phyloP scores from a whole-genome alignment of 2,329 filamentous ascomycete genomes.

The Metarhizium humberi region DNA sequence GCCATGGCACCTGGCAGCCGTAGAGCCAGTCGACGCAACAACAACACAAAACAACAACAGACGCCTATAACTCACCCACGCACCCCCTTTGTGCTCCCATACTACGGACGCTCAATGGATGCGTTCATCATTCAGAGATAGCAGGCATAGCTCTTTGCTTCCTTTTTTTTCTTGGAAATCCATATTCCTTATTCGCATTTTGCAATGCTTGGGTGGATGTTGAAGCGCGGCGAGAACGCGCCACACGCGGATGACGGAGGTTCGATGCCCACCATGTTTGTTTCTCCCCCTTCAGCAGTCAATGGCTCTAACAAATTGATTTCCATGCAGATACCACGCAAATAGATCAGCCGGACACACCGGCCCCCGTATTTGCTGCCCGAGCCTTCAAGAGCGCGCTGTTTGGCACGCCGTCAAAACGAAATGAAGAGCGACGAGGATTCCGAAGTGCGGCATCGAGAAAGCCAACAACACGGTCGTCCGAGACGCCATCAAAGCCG shows the following conservation, averaged over 20 bases:
- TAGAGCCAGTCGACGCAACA: neutral
- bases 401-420: slow-evolving; percentile 47
- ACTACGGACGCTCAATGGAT: neutral
- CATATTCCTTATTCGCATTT: neutral
- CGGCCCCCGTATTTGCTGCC: slow-evolving; percentile 57
- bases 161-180: neutral
- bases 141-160: neutral
- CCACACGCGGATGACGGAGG: slow-evolving; percentile 19
- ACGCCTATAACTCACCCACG: neutral
- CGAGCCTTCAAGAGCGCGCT: slow-evolving; percentile 55
- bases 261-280: neutral
- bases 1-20: no score
- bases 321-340: slow-evolving; percentile 30
- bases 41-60: neutral
- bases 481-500: slow-evolving; percentile 39
- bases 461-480: slow-evolving; percentile 14
- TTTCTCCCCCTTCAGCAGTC: neutral
- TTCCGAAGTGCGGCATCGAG: slow-evolving; percentile 15
- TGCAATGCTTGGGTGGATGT: slow-evolving; percentile 51
- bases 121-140: neutral
- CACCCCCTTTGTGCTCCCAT: neutral
- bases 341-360: slow-evolving; percentile 52
- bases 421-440: slow-evolving; percentile 22
- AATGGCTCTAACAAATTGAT: neutral
- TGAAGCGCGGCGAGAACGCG: slow-evolving; percentile 35